These are phyloP conservation scores for Verticillium tricorpus DNA, from an alignment of 2,329 filamentous ascomycete species.

Conservation along the genomic window DNA sequence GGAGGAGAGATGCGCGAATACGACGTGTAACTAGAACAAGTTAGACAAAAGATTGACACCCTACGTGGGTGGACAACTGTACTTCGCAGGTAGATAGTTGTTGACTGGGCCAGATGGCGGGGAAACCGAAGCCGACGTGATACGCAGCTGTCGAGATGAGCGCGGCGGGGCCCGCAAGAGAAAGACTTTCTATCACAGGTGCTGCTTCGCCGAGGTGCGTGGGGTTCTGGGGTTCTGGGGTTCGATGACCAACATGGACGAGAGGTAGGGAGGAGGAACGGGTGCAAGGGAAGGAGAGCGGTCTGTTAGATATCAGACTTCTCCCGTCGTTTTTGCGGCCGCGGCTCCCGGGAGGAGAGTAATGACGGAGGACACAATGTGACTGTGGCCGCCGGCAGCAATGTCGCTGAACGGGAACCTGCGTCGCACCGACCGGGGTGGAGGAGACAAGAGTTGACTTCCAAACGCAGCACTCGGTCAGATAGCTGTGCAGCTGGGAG, in stretches of 20 bases:
- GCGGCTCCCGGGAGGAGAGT: neutral
- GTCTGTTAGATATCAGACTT: neutral
- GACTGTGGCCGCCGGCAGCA: neutral
- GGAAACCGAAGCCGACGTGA: conserved; percentile 1
- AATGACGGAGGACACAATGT: neutral
- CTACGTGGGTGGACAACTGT: neutral
- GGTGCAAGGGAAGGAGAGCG: neutral
- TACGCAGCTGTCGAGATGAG: neutral
- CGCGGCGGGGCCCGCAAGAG: neutral
- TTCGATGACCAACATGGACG: neutral
- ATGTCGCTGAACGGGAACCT: neutral
- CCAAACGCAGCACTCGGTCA: neutral
- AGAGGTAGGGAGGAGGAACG: neutral
- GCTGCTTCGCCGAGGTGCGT: conserved; percentile 3
- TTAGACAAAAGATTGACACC: conserved; percentile 4
- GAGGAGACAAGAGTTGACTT: neutral
- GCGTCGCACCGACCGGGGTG: neutral
- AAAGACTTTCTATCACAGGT: neutral
- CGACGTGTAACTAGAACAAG: conserved; percentile 8
- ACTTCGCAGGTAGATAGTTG: neutral
- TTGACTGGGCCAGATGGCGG: neutral
- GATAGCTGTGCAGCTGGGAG: neutral
- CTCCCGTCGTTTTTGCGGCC: neutral
- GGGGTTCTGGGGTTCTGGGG: neutral
- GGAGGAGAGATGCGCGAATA: conserved; percentile 3